Conservation (phyloP, 371 early-diverging fungal species). For the Blastocladiella emersonii region DNA sequence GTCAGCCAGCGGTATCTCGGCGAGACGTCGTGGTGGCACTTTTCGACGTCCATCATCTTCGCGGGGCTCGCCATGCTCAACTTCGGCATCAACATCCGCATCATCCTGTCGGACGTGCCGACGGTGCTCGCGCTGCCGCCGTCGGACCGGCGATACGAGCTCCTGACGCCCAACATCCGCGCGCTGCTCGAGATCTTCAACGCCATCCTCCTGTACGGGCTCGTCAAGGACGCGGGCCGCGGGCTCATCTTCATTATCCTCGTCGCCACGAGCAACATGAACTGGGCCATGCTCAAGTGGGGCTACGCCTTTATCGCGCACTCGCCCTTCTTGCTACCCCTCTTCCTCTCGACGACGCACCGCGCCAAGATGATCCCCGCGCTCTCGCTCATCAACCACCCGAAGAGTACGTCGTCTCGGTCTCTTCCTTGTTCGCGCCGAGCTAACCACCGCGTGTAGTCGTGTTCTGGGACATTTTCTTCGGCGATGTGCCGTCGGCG, state of each 20-base stretch:
- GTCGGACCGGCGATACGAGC: background rate
- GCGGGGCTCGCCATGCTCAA: background rate
- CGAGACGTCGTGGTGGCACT: background rate
- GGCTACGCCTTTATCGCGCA: slow-evolving; percentile 2
- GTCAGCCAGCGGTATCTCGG: background rate
- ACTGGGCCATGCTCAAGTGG: background rate
- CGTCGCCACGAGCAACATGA: background rate
- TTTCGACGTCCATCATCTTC: background rate
- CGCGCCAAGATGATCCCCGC: background rate
- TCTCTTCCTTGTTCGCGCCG: background rate
- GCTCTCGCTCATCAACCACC: background rate
- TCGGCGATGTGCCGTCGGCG: slow-evolving; percentile 4
- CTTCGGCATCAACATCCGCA: background rate
- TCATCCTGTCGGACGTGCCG: background rate
- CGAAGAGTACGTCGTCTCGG: background rate
- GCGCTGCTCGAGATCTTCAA: no score
- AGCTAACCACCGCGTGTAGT: background rate
- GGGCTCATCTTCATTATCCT: background rate
- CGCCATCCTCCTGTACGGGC: background rate
- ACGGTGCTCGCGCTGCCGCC: no score
- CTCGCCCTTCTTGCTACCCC: background rate
- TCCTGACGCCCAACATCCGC: background rate
- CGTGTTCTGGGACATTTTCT: slow-evolving; percentile 4
- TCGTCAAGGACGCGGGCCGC: slow-evolving; percentile 2
- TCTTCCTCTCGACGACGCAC: background rate